Evolutionary conservation across 129 eudicot genomes (phyloP), one percentile per base, ranked within the genome.

Genomic region (Chrysanthemum makinoi): DNA sequence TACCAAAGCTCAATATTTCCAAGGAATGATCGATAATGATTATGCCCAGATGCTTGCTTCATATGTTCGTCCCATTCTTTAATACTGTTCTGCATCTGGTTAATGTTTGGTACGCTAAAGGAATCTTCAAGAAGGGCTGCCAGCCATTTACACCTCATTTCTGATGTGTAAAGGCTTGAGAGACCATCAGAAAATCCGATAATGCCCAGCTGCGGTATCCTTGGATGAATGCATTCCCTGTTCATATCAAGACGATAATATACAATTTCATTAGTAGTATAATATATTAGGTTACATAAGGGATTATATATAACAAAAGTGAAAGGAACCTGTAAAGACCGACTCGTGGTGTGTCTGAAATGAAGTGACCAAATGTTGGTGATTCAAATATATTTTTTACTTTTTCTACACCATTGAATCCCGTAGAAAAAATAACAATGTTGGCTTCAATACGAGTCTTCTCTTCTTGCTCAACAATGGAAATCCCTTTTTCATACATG

Each of bases 341-440:
- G 47, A 84, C 43, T 20, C 73, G 67, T 0, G 84, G 80, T n/a
- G n/a, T n/a, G n/a, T 84, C 88, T 2, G 58, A 20, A 0, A 90
- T 85, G 60, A 10, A 57, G 10, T 82, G 68, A n/a, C 71, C 79
- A 17, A 81, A 77, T 4, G 47, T 68, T 56, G 86, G 68, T 19
- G 87, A 83, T 6, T 53, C 61, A 39, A 87, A 90, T 11, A 90
- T 77, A 18, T 80, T 52, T 74, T 63, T 72, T 74, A 87, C 83
- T 77, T 90, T 90, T 7, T 77, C 79, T 14, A 58, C 79, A 26
- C 91, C 88, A 13, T 57, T 85, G 48, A 80, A 90, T 44, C 97
- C 97, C n/a, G n/a, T n/a, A n/a, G 91, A 87, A 19, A 87, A 65
- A 26, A 90, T 82, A 14, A 86, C 93, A n/a, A n/a, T n/a, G n/a